Conservation (phyloP, 1,139 yeast species). For the Kodamaea sp. region DNA sequence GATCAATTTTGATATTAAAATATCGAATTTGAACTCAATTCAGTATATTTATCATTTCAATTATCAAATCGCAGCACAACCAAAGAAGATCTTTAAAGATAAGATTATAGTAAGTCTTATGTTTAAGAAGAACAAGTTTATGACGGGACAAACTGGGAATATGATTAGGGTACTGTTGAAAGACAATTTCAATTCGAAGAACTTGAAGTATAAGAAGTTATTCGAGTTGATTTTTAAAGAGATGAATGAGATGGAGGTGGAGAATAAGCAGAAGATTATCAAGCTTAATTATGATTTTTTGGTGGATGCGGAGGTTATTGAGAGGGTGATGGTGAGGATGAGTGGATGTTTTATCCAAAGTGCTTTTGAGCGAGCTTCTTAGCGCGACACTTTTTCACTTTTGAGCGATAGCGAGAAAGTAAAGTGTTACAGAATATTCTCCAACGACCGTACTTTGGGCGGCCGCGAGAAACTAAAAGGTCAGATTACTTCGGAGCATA, state of each 20-base stretch:
- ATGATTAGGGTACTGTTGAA: constrained; percentile 31
- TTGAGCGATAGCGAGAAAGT: no score
- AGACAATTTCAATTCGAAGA: constrained; percentile 38
- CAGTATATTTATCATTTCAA: constrained; percentile 35
- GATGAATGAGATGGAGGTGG: constrained; percentile 26
- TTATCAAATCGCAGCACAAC: constrained; percentile 21
- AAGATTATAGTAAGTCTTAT: constrained; percentile 30
- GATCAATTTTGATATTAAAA: constrained; percentile 32
- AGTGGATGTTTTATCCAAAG: constrained; percentile 7
- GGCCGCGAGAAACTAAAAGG: no score
- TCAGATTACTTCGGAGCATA: no score
- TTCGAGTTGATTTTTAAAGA: constrained; percentile 40
- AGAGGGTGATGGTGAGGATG: constrained; percentile 15
- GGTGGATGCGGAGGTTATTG: constrained; percentile 18
- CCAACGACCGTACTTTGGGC: no score
- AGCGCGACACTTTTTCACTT: no score
- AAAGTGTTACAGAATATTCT: no score
- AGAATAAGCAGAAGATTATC: constrained; percentile 13
- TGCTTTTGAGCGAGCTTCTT: no score
- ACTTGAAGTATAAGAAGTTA: constrained; percentile 37
- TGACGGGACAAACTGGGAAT: constrained; percentile 17
- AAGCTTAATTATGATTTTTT: constrained; percentile 44
- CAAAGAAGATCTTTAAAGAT: constrained; percentile 37
- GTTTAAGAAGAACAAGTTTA: constrained; percentile 35
- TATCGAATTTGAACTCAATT: constrained; percentile 30